Evolutionary conservation across 2,329 filamentous ascomycete species (phyloP), one percentile per base, ranked within the genome.

Genomic region (Penicillium sp.): DNA sequence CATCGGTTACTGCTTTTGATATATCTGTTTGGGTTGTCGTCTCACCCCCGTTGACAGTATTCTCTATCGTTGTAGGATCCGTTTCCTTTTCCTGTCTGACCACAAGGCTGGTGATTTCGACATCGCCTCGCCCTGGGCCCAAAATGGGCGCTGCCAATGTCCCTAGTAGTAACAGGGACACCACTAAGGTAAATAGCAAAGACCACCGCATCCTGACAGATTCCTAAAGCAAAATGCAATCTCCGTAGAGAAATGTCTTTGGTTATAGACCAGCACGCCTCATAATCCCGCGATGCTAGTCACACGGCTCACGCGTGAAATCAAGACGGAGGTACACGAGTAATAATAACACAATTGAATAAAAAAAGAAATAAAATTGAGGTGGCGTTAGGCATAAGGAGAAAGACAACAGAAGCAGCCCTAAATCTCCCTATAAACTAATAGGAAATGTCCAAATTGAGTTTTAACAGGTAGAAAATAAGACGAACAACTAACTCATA

Each of bases 191-290:
- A 17, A 59, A 17, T 10, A 61, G 26, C 22, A 51, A 46, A 41
- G 37, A 47, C 56, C 62, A 65, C 48, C 61, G 60, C 63, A 66
- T 66, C 16, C 47, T 61, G 51, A 33, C 7, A 11, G n/a, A n/a
- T 11, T 14, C 33, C 25, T 4, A 4, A 16, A n/a, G 9, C 22
- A n/a, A 46, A 17, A 31, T 28, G 33, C 25, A 38, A 43, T n/a
- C 17, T 40, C 31, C 30, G 45, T 25, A 33, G 31, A 44, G 52
- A 42, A 25, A 35, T 11, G 16, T 43, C 28, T n/a, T 38, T 31
- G 25, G 22, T 17, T 54, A 43, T 42, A 42, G 37, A 30, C 33
- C 36, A 28, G 30, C 48, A 33, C 36, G 10, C n/a, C 31, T 31
- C 51, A 53, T 49, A 42, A 42, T 49, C 46, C 51, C 38, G 17